These are phyloP conservation scores for Multifurca ochricompacta DNA, from an alignment of 768 basidiomycete genomes.

Conservation along the genomic window DNA sequence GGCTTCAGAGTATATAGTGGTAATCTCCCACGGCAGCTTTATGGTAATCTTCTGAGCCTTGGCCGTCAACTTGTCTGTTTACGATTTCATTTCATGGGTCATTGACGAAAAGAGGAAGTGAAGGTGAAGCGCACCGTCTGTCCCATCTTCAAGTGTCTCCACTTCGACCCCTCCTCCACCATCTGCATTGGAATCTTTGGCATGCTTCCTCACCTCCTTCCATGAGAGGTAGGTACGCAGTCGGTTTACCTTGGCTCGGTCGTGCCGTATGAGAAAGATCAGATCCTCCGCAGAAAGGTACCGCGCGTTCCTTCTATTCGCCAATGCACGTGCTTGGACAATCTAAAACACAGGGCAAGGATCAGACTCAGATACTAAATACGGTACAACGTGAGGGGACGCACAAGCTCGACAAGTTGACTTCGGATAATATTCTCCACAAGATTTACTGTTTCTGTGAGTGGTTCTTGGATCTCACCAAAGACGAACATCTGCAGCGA, in stretches of 20 bases:
- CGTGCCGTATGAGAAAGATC: constrained; percentile 92
- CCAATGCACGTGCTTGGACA: constrained; percentile 79
- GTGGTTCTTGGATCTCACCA: constrained; percentile 89
- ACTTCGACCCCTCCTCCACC: constrained; percentile 76
- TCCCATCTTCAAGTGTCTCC: constrained; percentile 75
- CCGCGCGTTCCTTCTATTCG: constrained; percentile 74
- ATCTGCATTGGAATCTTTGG: constrained; percentile 82
- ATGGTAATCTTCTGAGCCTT: constrained; percentile 92
- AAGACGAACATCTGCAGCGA: constrained; percentile 85
- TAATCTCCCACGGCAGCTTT: constrained; percentile 93
- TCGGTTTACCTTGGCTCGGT: constrained; percentile 89
- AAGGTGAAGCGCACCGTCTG: constrained; percentile 48
- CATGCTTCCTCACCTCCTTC: constrained; percentile 95
- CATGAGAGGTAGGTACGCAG: constrained; percentile 89
- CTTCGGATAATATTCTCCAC: constrained; percentile 93
- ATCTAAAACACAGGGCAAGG: constrained; percentile 51
- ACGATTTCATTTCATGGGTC: background rate
- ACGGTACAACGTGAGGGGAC: background rate
- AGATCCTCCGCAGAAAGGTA: constrained; percentile 90
- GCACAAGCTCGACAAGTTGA: constrained; percentile 84
- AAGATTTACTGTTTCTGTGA: constrained; percentile 78
- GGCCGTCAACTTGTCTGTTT: constrained; percentile 61
- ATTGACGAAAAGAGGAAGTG: background rate
- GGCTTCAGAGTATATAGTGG: constrained; percentile 85
- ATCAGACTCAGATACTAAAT: background rate